phyloP scores from a whole-genome alignment of 805 yeast genomes.

The Hanseniaspora nectarophila region DNA sequence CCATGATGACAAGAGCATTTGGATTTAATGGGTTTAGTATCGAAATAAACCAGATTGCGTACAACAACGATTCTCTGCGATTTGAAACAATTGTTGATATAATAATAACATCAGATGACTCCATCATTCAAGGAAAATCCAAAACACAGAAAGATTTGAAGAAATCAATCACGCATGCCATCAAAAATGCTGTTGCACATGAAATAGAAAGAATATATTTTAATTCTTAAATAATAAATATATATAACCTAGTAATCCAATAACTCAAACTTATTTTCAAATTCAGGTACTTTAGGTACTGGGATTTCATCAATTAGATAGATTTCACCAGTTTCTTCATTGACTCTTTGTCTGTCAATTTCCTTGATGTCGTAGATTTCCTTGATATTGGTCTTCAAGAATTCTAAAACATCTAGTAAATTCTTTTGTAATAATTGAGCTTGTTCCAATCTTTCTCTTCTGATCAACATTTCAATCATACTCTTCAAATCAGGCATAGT shows the following conservation, averaged over 20 bases:
- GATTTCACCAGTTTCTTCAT: conserved; percentile 73
- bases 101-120: not conserved
- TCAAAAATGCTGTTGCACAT: not conserved
- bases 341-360: conserved; percentile 69
- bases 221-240: not conserved
- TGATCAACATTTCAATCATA: conserved; percentile 61
- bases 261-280: conserved; percentile 23
- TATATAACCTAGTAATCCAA: conserved; percentile 8
- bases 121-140: not conserved
- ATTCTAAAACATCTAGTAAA: conserved; percentile 44
- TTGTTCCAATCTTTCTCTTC: conserved; percentile 63
- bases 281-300: conserved; percentile 50
- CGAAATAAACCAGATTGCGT: conserved; percentile 12
- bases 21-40: conserved; percentile 40
- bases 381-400: conserved; percentile 47
- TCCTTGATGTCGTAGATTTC: conserved; percentile 78
- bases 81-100: conserved; percentile 8
- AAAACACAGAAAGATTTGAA: not conserved
- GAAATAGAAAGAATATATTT: conserved; percentile 6
- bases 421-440: conserved; percentile 68
- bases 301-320: conserved; percentile 70
- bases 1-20: conserved; percentile 40
- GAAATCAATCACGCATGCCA: conserved; percentile 6
- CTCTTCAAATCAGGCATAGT: conserved; percentile 63
- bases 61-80: conserved; percentile 4